Evolutionary conservation across 495 filamentous ascomycete genomes (phyloP).

Genomic region (Lasiosphaeria hispida): DNA sequence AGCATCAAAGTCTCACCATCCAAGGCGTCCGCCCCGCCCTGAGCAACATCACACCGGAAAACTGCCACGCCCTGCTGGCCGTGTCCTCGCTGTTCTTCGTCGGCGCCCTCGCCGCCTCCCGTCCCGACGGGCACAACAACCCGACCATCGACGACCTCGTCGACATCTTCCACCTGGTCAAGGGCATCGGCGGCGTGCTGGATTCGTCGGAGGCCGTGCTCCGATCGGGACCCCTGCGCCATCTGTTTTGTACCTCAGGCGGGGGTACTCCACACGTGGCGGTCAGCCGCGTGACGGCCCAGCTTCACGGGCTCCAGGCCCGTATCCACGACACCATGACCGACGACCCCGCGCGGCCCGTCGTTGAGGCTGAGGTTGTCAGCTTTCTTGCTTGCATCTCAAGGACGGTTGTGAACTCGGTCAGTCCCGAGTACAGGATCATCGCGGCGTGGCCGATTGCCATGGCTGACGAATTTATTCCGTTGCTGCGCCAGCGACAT

Average conservation of each 20-base stretch:
- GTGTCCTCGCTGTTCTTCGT: constrained; percentile 27
- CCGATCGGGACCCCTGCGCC: constrained; percentile 18
- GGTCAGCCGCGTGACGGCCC: constrained; percentile 8
- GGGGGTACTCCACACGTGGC: neutral
- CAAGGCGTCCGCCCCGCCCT: constrained; percentile 21
- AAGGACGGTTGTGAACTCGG: neutral
- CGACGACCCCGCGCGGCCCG: constrained; percentile 5
- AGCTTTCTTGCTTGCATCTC: constrained; percentile 10
- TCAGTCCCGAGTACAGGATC: constrained; percentile 23
- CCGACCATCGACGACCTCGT: constrained; percentile 24
- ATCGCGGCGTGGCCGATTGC: constrained; percentile 27
- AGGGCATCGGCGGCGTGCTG: constrained; percentile 26
- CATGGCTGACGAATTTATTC: constrained; percentile 19
- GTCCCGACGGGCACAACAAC: neutral
- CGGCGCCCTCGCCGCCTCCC: constrained; percentile 18
- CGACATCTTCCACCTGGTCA: constrained; percentile 24
- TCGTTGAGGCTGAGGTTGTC: constrained; percentile 15
- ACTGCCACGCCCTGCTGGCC: constrained; percentile 31
- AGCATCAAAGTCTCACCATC: constrained; percentile 29
- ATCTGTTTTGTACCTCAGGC: constrained; percentile 7
- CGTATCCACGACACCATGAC: neutral
- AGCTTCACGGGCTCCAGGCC: constrained; percentile 11
- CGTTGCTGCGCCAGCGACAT: constrained; percentile 21
- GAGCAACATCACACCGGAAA: constrained; percentile 24
- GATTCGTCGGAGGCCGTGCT: constrained; percentile 13